phyloP scores from a whole-genome alignment of 2,329 filamentous ascomycete species.

The Pseudogymnoascus pannorum region DNA sequence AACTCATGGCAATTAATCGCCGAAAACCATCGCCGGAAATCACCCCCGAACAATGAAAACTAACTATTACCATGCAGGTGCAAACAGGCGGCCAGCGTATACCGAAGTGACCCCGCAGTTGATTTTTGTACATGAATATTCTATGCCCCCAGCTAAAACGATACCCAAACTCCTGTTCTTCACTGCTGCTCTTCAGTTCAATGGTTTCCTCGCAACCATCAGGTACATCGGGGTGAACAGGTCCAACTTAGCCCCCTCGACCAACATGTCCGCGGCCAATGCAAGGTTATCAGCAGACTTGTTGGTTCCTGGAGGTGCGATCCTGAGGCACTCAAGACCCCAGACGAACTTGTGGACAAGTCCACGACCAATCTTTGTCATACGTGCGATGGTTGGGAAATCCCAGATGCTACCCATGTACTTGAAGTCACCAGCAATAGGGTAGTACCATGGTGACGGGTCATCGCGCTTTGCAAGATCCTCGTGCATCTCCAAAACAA shows the following conservation, averaged over 20 bases:
- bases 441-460: conserved; percentile 87
- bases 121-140: conserved; percentile 7
- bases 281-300: conserved; percentile 93
- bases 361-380: conserved; percentile 77
- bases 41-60: conserved; percentile 4
- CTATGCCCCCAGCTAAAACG: conserved; percentile 3
- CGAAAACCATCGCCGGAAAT: conserved; percentile 5
- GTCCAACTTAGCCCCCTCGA: conserved; percentile 78
- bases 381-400: conserved; percentile 73
- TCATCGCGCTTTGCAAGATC: conserved; percentile 76
- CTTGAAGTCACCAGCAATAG: conserved; percentile 74
- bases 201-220: conserved; percentile 86
- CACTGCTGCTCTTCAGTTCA: neutral
- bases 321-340: conserved; percentile 61
- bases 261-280: conserved; percentile 72
- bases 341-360: conserved; percentile 72
- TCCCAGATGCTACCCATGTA: conserved; percentile 77
- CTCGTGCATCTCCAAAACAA: conserved; percentile 74
- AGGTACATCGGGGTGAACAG: conserved; percentile 99
- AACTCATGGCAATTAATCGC: conserved; percentile 3
- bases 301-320: conserved; percentile 78
- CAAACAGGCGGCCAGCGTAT: neutral
- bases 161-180: conserved; percentile 4
- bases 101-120: neutral
- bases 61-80: conserved; percentile 6